Base-by-base conservation (phyloP, 352 stramenopile species). In the Pythium sp. region DNA sequence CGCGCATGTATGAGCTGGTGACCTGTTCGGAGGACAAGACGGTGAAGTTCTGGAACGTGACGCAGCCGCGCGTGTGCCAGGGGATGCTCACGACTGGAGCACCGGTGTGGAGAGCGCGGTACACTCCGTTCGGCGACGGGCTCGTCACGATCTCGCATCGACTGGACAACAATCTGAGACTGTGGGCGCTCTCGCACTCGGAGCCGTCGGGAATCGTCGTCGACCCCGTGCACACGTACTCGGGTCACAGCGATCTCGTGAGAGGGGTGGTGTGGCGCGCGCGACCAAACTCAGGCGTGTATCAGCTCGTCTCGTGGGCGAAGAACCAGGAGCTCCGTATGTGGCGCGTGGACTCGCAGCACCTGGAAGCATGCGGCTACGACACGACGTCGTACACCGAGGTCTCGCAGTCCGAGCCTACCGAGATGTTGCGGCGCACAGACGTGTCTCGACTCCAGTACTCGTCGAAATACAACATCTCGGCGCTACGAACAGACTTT, bases 21-120 rank as follows among this genome's bases (percentile, higher is more conserved):
- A 95, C 88, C 62, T 94, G 86, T 68, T 92, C 88, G 0, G 87
- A 94, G 54, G 87, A 94, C 70, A 91, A 91, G 73, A 92, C 78
- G 3, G 86, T 95, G 66, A 93, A 93, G 66, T 83, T 95, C 41
- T 95, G 87, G 87, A 78, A 93, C 68, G 74, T 92, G 3, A 78
- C 72, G 51, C 82, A 90, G 49, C 85, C 87, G 2, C 74, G 81
- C 55, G 69, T 83, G 38, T 88, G 78, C 54, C 85, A 92, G 34
- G 87, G 85, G 2, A 80, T 76, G 67, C 62, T 95, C 8, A 78
- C 74, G 43, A 95, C 80, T 3, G 72, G 75, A 3, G 82, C 83
- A 0, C 84, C 87, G 5, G 87, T 94, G 56, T 88, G 80, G 84
- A 67, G 80, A 54, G 86, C 84, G 30, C 76, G 79, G 56, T 95